Evolutionary conservation across 306 rosid genomes (phyloP).

Genomic region (Casuarina equisetifolia): DNA sequence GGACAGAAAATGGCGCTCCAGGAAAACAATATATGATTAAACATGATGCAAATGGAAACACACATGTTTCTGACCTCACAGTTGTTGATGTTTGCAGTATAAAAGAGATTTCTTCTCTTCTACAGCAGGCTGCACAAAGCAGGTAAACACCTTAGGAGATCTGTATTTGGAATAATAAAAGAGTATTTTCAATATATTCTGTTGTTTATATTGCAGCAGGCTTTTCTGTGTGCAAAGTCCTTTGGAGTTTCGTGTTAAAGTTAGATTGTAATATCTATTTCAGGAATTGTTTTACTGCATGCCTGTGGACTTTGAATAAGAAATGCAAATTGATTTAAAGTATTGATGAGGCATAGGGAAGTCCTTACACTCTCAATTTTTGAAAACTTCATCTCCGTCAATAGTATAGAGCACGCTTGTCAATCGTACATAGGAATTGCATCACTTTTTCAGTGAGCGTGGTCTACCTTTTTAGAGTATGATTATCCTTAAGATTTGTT

Average conservation of each 20-base stretch:
- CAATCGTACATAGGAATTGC: not conserved
- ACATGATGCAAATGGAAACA: slow-evolving; percentile 88
- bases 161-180: not conserved
- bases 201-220: slow-evolving; percentile 2
- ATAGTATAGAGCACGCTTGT: not conserved
- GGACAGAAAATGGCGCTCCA: slow-evolving; percentile 56
- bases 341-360: not conserved
- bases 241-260: slow-evolving; percentile 10
- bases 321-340: slow-evolving; percentile 9
- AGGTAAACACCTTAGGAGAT: slow-evolving; percentile 44
- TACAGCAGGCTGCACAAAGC: slow-evolving; percentile 84
- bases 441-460: not conserved
- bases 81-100: slow-evolving; percentile 74
- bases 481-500: not conserved
- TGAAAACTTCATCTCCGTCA: not conserved
- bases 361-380: not conserved
- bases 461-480: not conserved
- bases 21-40: slow-evolving; percentile 85
- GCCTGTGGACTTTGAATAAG: slow-evolving; percentile 14
- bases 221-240: slow-evolving; percentile 17
- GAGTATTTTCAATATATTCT: not conserved
- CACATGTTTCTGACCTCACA: slow-evolving; percentile 79
- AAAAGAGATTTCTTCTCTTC: slow-evolving; percentile 85
- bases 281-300: not conserved
- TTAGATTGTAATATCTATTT: not conserved